Base-by-base conservation (phyloP, 1,284 basidiomycete species). In the Schizophyllum amplum region DNA sequence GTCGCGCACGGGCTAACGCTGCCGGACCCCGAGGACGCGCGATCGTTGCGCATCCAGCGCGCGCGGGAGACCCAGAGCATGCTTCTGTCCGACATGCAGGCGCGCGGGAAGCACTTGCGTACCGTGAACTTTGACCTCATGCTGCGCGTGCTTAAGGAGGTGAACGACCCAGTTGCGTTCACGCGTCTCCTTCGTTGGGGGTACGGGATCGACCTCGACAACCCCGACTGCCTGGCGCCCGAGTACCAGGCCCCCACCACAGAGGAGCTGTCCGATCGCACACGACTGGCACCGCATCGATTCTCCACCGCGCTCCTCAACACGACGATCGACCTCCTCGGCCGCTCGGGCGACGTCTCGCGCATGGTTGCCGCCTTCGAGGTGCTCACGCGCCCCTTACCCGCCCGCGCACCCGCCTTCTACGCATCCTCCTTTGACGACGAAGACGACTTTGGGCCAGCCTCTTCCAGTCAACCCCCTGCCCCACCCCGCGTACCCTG, bases 301-400 rank as follows among this genome's bases (percentile, higher is more conserved):
- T 82, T 90, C 64, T 83, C 84, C n/a, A 84, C 83, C 15, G 68
- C 79, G 7, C 79, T 83, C 1, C 76, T 91, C 42, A 90, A 90
- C 66, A 87, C 82, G 13, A 80, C 81, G 51, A 70, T 91, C 59
- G 85, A 90, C 59, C 77, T 82, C 63, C 75, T 89, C 4, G 88
- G 87, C 6, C 76, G 76, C 9, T 63, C 75, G 15, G 76, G 80
- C 9, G 69, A 83, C 57, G 67, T 87, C 53, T 82, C 86, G 2
- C 83, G 81, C 64, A 77, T 91, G 66, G 76, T 91, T 1, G 80
- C 83, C 63, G 75, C 82, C 0, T 92, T 90, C 64, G 89, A 91
- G 63, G 83, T 87, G 22, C 77, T 90, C 59, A 87, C 87, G 0
- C 77, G 80, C 51, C 86, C 87, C 13, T 75, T 90, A 23, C 63